These are phyloP conservation scores for Kuraishia ogatae DNA, from an alignment of 805 yeast species.

Conservation along the genomic window DNA sequence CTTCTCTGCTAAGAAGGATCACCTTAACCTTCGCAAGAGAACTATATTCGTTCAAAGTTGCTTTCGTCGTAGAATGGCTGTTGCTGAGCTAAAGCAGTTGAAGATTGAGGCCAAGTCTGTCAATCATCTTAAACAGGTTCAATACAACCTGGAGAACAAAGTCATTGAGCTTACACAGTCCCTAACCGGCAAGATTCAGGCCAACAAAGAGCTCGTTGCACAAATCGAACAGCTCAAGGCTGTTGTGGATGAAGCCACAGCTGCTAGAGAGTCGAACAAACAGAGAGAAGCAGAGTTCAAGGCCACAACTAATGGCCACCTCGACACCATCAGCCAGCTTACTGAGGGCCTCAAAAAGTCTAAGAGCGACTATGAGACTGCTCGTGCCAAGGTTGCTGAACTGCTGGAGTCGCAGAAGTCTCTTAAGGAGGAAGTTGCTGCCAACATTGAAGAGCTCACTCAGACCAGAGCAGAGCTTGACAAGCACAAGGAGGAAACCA, in stretches of 20 bases:
- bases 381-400: constrained; percentile 50
- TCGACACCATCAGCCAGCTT: constrained; percentile 35
- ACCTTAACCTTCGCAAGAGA: constrained; percentile 36
- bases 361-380: constrained; percentile 46
- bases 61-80: constrained; percentile 70
- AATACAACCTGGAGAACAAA: constrained; percentile 90
- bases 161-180: constrained; percentile 93
- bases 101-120: constrained; percentile 90
- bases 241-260: constrained; percentile 44
- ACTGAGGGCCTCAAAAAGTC: constrained; percentile 48
- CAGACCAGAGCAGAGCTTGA: constrained; percentile 49
- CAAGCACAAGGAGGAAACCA: constrained; percentile 55
- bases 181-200: constrained; percentile 69
- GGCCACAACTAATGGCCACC: constrained; percentile 37
- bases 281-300: constrained; percentile 46
- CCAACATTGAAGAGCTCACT: constrained; percentile 53
- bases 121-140: constrained; percentile 81
- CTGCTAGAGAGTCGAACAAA: constrained; percentile 44
- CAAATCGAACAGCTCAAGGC: constrained; percentile 49
- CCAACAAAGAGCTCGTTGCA: constrained; percentile 61
- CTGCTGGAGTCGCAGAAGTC: constrained; percentile 52
- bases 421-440: constrained; percentile 54
- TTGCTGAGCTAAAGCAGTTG: constrained; percentile 48
- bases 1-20: constrained; percentile 46
- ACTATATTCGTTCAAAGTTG: constrained; percentile 70